A percentile compares a stretch with the other conserved stretches of the same genome.
phyloP scores from a whole-genome alignment of 1,284 basidiomycete species.

The Pulchroboletus neoregius region DNA sequence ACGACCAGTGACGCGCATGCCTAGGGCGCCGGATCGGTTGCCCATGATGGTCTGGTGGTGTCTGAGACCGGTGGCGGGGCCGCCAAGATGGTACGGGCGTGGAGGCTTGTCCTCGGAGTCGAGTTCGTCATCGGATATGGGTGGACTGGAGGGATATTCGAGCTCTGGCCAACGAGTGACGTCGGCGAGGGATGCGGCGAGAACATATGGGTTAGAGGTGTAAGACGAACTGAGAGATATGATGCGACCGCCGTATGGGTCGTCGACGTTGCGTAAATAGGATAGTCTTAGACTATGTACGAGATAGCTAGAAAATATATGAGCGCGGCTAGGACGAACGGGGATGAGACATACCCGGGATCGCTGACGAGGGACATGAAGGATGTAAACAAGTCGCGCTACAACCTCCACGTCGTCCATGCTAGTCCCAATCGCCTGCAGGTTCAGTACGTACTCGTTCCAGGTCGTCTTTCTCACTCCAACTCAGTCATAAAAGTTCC shows the following conservation, averaged over 20 bases:
- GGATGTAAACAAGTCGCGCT: neutral
- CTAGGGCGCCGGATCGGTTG: constrained; percentile 54
- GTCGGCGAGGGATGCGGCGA: constrained; percentile 75
- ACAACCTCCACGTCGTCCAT: constrained; percentile 4
- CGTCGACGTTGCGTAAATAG: constrained; percentile 84
- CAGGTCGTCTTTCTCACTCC: neutral
- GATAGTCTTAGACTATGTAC: constrained; percentile 82
- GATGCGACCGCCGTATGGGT: constrained; percentile 76
- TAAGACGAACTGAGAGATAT: constrained; percentile 75
- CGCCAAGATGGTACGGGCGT: constrained; percentile 38
- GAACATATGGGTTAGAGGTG: constrained; percentile 75
- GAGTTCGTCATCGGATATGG: constrained; percentile 63
- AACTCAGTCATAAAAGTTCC: constrained; percentile 52
- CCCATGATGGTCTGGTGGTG: constrained; percentile 87
- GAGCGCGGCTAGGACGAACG: neutral
- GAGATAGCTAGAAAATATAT: constrained; percentile 57
- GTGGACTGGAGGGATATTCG: constrained; percentile 60
- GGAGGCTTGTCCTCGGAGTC: constrained; percentile 31
- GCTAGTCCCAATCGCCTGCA: constrained; percentile 43
- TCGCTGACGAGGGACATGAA: constrained; percentile 65
- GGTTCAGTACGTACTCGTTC: constrained; percentile 45
- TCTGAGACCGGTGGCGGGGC: constrained; percentile 61
- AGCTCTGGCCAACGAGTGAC: constrained; percentile 81
- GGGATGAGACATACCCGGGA: constrained; percentile 42
- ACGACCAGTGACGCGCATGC: constrained; percentile 64